A percentile compares a stretch with the other conserved stretches of the same genome.
Conservation (phyloP, 305 asterid species). For the Plantago coronopus region DNA sequence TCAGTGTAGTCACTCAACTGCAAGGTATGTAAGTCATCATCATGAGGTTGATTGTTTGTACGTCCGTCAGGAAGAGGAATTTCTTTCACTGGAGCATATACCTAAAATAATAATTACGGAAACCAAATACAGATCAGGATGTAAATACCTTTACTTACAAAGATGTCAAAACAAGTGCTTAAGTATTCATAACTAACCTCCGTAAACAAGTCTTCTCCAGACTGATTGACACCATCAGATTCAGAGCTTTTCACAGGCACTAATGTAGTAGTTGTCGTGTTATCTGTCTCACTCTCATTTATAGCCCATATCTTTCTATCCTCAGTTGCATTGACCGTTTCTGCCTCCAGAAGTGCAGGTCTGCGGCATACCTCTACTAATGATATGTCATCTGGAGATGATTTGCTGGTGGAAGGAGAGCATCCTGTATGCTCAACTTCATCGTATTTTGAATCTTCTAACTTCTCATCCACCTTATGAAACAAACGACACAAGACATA, state of each 20-base stretch:
- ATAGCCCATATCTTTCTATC: conserved; percentile 32
- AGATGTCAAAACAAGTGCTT: conserved; percentile 2
- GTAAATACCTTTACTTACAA: conserved; percentile 12
- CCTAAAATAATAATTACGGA: conserved; percentile 22
- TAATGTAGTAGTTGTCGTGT: conserved; percentile 25
- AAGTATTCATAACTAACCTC: conserved; percentile 37
- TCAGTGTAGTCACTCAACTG: conserved; percentile 26
- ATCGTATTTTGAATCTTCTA: conserved; percentile 33
- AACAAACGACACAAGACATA: conserved; percentile 72
- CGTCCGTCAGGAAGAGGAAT: conserved; percentile 26
- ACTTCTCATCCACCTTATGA: conserved; percentile 52
- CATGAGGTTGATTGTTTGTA: conserved; percentile 29
- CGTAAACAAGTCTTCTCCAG: conserved; percentile 33
- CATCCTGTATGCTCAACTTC: conserved; percentile 42
- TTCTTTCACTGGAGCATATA: conserved; percentile 28
- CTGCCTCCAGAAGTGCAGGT: conserved; percentile 32
- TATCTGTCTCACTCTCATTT: conserved; percentile 30
- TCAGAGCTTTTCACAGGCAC: conserved; percentile 37
- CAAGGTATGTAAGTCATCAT: conserved; percentile 21
- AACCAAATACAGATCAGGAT: conserved; percentile 5
- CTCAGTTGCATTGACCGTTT: conserved; percentile 34
- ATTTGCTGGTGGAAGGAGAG: conserved; percentile 41
- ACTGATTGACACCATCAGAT: conserved; percentile 38
- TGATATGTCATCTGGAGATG: conserved; percentile 55
- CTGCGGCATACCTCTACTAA: conserved; percentile 45